Evolutionary conservation across 208 protist genomes (phyloP).

Genomic region (Crithidia bombi): DNA sequence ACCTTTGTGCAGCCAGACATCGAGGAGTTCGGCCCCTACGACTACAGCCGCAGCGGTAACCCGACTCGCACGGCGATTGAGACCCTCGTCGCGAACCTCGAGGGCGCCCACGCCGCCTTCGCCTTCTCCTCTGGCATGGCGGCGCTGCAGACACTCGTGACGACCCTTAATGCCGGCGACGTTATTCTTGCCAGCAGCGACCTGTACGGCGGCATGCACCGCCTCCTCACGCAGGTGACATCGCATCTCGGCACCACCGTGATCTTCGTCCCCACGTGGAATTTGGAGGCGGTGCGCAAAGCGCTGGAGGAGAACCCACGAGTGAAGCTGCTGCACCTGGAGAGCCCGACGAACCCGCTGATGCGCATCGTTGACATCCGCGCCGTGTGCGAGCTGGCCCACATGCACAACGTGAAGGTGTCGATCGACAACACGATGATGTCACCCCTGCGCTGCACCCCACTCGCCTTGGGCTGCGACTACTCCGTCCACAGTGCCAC

Average conservation of each 20-base stretch:
- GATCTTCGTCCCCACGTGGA: conserved; percentile 88
- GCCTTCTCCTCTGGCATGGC: conserved; percentile 91
- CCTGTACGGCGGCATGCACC: conserved; percentile 95
- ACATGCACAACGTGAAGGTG: conserved; percentile 73
- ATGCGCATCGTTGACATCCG: conserved; percentile 92
- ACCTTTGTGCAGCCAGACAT: conserved; percentile 92
- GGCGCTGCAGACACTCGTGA: conserved; percentile 85
- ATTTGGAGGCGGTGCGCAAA: conserved; percentile 59
- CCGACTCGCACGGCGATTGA: conserved; percentile 94
- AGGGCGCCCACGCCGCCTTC: conserved; percentile 89
- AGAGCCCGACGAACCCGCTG: conserved; percentile 96
- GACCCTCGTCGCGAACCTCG: conserved; percentile 88
- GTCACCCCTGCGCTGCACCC: conserved; percentile 95
- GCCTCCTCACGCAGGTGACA: conserved; percentile 87
- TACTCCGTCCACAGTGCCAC: conserved; percentile 95
- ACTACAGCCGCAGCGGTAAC: conserved; percentile 95
- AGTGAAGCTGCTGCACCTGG: conserved; percentile 92
- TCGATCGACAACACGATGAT: conserved; percentile 97
- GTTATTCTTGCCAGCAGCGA: conserved; percentile 87
- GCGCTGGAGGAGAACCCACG: conserved; percentile 43
- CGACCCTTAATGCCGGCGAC: conserved; percentile 75
- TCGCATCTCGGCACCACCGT: conserved; percentile 72
- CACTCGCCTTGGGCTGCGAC: conserved; percentile 94
- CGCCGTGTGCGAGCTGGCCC: conserved; percentile 74
- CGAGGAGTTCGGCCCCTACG: conserved; percentile 84